Base-by-base conservation (phyloP, 768 basidiomycete species). In the Fibroporia radiculosa region DNA sequence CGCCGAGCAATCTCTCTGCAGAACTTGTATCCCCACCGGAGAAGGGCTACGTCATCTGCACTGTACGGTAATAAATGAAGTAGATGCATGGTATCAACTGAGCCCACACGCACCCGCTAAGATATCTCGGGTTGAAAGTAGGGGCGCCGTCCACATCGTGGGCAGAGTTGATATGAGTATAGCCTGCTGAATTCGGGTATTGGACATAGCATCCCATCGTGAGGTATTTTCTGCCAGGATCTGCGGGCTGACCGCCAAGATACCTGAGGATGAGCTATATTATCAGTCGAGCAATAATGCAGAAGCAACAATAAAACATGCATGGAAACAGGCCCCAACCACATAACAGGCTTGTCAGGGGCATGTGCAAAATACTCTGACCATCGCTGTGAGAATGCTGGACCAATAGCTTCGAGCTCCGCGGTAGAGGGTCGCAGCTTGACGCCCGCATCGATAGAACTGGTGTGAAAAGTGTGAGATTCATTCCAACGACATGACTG, bases 311-410 rank as follows among this genome's bases (percentile, higher is more conserved):
- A 27, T n/a, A 13, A 20, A 4, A 55, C 67, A 34, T 50, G 77
- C 75, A 65, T 67, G 3, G 71, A 58, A 16, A 71, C 49, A 0
- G 65, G 47, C 0, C 69, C 69, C 12, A 76, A 56, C 38, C 70
- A 63, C 45, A 73, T 53, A 3, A 77, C 71, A 7, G 78, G 69
- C 53, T 81, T 82, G 55, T 82, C 82, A 0, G 74, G 72, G 2
- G 65, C 66, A 20, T 65, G 59, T 19, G 59, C 69, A 33, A 75
- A 82, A 56, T 72, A 75, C 11, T 59, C 56, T 6, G 69, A 60
- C 80, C 79, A 81, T 35, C 67, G 59, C 19, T 62, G 39, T 24
- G 66, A 55, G 52, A 82, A 82, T 6, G 55, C 66, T 5, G 73
- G 66, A 0, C 69, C 68, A 29, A 82, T 61, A 14, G 65, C 64